A percentile compares a stretch with the other conserved stretches of the same genome.
Evolutionary conservation across 2,329 filamentous ascomycete species (phyloP).

Genomic region (Helminthosporium solani): DNA sequence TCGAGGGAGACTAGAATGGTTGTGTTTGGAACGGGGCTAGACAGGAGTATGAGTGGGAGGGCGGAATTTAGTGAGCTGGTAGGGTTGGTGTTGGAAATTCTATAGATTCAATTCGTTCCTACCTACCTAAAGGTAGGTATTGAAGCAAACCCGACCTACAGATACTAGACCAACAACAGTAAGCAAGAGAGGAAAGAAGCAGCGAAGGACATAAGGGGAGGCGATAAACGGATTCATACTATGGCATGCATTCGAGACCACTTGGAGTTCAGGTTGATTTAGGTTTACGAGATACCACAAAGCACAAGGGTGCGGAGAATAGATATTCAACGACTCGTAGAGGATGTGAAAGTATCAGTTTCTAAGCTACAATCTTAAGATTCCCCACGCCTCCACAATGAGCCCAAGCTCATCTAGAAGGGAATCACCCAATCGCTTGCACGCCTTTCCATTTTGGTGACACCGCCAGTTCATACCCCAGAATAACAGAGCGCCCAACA

Average conservation of each 20-base stretch:
- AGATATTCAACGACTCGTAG: slow-evolving; percentile 20
- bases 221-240: too few species aligned
- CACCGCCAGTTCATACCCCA: slow-evolving; percentile 36
- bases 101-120: too few species aligned
- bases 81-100: slow-evolving; percentile 42
- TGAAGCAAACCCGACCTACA: too few species aligned
- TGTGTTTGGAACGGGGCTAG: slow-evolving; percentile 59
- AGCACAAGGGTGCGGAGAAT: neutral
- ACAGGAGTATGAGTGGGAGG: slow-evolving; percentile 53
- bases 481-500: slow-evolving; percentile 39
- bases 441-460: slow-evolving; percentile 44
- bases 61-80: slow-evolving; percentile 48
- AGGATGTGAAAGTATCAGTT: slow-evolving; percentile 37
- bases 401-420: slow-evolving; percentile 41
- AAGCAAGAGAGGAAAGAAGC: too few species aligned
- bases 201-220: too few species aligned
- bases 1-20: slow-evolving; percentile 62
- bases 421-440: slow-evolving; percentile 40
- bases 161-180: too few species aligned
- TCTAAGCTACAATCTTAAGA: slow-evolving; percentile 45
- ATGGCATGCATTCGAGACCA: neutral
- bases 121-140: too few species aligned
- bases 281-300: neutral
- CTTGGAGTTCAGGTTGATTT: neutral
- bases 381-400: slow-evolving; percentile 32